These are phyloP conservation scores for Diutina catenulata DNA, from an alignment of 1,139 yeast species.

Conservation along the genomic window DNA sequence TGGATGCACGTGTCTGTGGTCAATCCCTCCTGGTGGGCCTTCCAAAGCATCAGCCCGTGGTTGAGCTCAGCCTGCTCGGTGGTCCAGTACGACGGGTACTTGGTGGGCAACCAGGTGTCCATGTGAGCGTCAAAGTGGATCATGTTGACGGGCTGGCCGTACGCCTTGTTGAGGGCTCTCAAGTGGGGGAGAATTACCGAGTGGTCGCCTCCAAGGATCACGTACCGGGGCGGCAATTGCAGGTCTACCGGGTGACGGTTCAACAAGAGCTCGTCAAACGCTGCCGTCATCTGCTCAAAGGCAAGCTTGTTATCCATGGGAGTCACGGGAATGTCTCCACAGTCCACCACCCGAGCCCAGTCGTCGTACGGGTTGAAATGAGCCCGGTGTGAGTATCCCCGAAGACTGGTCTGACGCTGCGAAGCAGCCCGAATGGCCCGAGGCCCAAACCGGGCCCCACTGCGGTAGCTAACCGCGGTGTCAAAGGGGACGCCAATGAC, in stretches of 20 bases:
- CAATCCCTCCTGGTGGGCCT: slow-evolving; percentile 58
- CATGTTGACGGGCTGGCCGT: slow-evolving; percentile 50
- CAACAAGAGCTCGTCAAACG: slow-evolving; percentile 44
- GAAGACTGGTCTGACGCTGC: slow-evolving; percentile 52
- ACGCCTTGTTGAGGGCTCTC: slow-evolving; percentile 43
- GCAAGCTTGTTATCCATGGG: slow-evolving; percentile 70
- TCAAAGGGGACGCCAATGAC: slow-evolving; percentile 70
- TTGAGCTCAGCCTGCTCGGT: slow-evolving; percentile 52
- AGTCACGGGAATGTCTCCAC: slow-evolving; percentile 74
- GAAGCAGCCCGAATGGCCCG: slow-evolving; percentile 48
- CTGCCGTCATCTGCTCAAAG: slow-evolving; percentile 58
- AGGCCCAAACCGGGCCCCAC: slow-evolving; percentile 78
- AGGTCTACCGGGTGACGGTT: slow-evolving; percentile 13
- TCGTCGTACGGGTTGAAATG: slow-evolving; percentile 48
- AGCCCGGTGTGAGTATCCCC: slow-evolving; percentile 64
- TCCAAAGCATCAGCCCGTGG: slow-evolving; percentile 78
- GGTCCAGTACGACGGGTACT: slow-evolving; percentile 59
- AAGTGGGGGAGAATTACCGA: slow-evolving; percentile 60
- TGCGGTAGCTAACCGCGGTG: slow-evolving; percentile 61
- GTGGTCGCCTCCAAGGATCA: slow-evolving; percentile 74
- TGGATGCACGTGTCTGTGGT: slow-evolving; percentile 48
- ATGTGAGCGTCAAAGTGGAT: slow-evolving; percentile 74
- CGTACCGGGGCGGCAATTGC: slow-evolving; percentile 46
- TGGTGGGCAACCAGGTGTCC: slow-evolving; percentile 70
- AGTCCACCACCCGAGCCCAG: slow-evolving; percentile 63